Base-by-base conservation (phyloP, 768 basidiomycete species). In the Lactifluus rugatus region DNA sequence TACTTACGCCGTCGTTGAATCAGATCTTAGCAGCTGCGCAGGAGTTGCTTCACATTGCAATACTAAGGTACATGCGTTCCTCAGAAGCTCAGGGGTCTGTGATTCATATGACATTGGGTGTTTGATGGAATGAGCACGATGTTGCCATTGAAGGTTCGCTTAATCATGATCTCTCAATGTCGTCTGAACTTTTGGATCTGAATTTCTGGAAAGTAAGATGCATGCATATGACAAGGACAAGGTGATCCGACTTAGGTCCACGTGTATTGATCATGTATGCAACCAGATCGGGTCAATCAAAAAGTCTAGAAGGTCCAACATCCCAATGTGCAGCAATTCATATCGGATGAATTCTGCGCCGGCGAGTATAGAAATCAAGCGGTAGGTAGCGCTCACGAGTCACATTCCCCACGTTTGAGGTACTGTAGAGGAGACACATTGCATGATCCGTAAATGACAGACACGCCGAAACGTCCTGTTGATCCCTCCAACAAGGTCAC, bases 301-400 rank as follows among this genome's bases (percentile, higher is more conserved):
- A 28, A 44, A 47, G 26, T 48, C 57, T 57, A 58, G 57, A 58
- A 52, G 14, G 21, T 37, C 45, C 45, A 54, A 47, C n/a, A n/a
- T 17, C 17, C 17, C 41, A 41, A 34, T 39, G 31, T 10, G 32
- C 48, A 51, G 32, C 7, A 26, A 16, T 53, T 3, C 52, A 53
- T 31, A 39, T 26, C 44, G 37, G 41, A 25, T 26, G 31, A 19
- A 41, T 19, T 3, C 7, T 23, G 42, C 25, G 19, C 51, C n/a
- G 48, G 31, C 34, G 47, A 49, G 23, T 11, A 39, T 19, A 17
- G 52, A 21, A 14, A 36, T 54, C n/a, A 49, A 34, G 32, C 28
- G 36, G 37, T 31, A 39, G n/a, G 26, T n/a, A 26, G 54, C 26
- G 36, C 23, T 2, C 17, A 10, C 25, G 19, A 19, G 17, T 21